Evolutionary conservation across 495 filamentous ascomycete genomes (phyloP).

Genomic region (Cercophora sp.): DNA sequence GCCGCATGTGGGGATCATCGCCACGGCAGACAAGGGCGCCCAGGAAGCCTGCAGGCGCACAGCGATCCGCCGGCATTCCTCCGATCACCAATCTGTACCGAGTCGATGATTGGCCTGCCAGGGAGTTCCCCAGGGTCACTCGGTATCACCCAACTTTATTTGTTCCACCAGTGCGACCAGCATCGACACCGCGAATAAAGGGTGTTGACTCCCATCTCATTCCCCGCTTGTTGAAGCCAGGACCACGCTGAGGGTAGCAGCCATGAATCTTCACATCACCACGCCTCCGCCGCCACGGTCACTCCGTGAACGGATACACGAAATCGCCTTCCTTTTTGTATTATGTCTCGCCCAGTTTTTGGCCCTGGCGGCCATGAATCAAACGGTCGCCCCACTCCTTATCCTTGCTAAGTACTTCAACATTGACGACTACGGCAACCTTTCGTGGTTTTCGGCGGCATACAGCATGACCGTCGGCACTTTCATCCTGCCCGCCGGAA

Average conservation of each 20-base stretch:
- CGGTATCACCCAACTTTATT: no score
- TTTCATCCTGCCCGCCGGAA: constrained; percentile 55
- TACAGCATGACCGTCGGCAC: constrained; percentile 59
- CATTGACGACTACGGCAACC: constrained; percentile 33
- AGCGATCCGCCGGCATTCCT: no score
- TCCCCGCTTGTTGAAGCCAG: no score
- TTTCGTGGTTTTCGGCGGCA: constrained; percentile 48
- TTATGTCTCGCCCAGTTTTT: constrained; percentile 24
- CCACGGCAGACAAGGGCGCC: no score
- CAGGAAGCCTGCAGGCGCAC: no score
- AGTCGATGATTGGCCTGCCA: no score
- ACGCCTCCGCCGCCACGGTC: background rate
- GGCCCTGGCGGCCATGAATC: constrained; percentile 20
- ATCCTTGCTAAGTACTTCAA: constrained; percentile 43
- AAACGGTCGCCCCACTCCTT: constrained; percentile 21
- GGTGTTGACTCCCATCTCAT: no score
- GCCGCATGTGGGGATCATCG: no score
- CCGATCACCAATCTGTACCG: no score
- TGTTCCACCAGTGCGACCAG: no score
- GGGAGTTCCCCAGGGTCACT: no score
- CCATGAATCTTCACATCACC: background rate
- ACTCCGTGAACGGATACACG: constrained; percentile 3
- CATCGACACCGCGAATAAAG: no score
- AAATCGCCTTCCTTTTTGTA: constrained; percentile 12
- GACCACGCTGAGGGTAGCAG: background rate